Percentiles rank a stretch among this genome's conserved stretches.
These are phyloP conservation scores for Trichoderma brevicompactum DNA, from an alignment of 2,329 filamentous ascomycete species.

Conservation along the genomic window DNA sequence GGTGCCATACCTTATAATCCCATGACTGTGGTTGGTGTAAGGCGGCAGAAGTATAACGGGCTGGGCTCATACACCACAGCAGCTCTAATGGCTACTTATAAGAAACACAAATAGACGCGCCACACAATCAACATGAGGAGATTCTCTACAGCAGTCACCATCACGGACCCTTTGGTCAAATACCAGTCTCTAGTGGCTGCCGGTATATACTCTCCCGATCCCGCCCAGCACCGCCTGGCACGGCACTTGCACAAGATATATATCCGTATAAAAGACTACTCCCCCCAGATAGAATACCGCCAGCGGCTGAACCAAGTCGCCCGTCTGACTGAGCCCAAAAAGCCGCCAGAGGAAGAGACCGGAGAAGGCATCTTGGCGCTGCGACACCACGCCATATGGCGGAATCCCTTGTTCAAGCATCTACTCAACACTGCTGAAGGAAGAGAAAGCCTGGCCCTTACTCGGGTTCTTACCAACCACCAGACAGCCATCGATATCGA, in stretches of 20 bases:
- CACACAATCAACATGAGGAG: conserved; percentile 38
- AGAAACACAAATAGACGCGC: not conserved
- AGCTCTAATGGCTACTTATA: not conserved
- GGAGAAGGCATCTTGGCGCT: conserved; percentile 51
- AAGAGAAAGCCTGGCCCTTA: conserved; percentile 66
- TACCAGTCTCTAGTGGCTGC: conserved; percentile 73
- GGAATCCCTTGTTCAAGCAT: conserved; percentile 62
- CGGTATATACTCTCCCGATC: conserved; percentile 69
- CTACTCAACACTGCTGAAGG: conserved; percentile 61
- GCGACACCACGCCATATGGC: conserved; percentile 59
- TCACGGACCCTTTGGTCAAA: conserved; percentile 75
- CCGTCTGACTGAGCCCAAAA: conserved; percentile 45
- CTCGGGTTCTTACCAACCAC: conserved; percentile 69
- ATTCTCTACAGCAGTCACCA: conserved; percentile 57
- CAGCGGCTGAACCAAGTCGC: conserved; percentile 66
- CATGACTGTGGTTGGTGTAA: not conserved
- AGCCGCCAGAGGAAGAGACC: conserved; percentile 38
- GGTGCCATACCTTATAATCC: too few relatives aligned
- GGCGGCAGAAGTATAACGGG: not conserved
- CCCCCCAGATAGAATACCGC: conserved; percentile 71
- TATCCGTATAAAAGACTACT: conserved; percentile 75
- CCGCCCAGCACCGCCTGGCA: conserved; percentile 72
- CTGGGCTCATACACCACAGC: not conserved
- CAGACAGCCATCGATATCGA: conserved; percentile 72
- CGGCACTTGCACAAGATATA: conserved; percentile 80